phyloP scores from a whole-genome alignment of 306 rosid species.

The Pyrus pyrifolia region DNA sequence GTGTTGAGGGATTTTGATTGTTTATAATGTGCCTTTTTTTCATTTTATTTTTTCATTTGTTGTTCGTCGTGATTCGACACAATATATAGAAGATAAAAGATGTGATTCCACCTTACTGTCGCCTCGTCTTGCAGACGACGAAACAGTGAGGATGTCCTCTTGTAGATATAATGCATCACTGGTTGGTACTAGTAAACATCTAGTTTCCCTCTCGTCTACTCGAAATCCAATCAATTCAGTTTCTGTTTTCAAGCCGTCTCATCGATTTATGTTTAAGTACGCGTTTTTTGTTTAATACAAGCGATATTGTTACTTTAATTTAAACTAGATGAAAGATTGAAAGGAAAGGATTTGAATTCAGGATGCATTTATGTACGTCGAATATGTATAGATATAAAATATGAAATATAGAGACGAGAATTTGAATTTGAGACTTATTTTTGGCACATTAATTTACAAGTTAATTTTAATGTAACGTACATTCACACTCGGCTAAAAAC shows the following conservation, averaged over 20 bases:
- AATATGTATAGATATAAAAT: neutral
- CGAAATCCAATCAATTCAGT: neutral
- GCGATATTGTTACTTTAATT: no score
- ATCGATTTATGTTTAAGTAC: no score
- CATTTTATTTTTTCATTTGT: conserved; percentile 17
- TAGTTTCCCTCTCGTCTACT: neutral
- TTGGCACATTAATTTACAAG: neutral
- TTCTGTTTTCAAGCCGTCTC: neutral
- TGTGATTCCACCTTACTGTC: conserved; percentile 49
- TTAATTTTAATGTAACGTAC: neutral
- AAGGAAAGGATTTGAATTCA: neutral
- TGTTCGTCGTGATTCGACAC: conserved; percentile 54
- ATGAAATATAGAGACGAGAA: no score
- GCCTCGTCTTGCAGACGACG: conserved; percentile 20
- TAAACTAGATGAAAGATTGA: neutral
- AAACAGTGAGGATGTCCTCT: conserved; percentile 47
- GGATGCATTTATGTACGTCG: neutral
- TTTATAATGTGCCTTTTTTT: conserved; percentile 43
- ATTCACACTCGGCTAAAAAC: neutral
- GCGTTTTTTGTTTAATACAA: neutral
- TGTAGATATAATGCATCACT: conserved; percentile 53
- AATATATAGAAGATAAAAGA: conserved; percentile 63
- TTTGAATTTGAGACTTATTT: no score
- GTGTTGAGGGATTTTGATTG: conserved; percentile 90
- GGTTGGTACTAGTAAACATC: conserved; percentile 12